Evolutionary conservation across 129 eudicot genomes (phyloP).

Genomic region (Flaveria robusta): DNA sequence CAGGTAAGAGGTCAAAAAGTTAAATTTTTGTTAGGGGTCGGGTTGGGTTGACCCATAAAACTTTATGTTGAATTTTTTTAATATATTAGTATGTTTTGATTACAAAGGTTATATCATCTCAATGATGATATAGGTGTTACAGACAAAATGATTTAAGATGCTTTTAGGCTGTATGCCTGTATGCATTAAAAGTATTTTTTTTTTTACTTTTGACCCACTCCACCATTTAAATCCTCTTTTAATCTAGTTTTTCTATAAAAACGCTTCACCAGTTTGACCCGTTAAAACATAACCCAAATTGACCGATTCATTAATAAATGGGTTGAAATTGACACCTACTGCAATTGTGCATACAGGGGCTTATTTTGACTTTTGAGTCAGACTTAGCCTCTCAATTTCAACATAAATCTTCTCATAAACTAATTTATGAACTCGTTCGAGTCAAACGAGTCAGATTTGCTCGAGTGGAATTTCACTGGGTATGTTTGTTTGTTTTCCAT

Average conservation of each 20-base stretch:
- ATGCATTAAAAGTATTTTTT: too few species aligned
- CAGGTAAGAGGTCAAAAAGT: not conserved
- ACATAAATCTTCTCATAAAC: not conserved
- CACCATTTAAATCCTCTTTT: not conserved
- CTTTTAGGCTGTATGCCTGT: not conserved
- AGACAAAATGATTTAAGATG: not conserved
- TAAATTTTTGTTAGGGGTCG: not conserved
- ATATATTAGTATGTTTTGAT: not conserved
- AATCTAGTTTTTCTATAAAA: not conserved
- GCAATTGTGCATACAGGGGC: not conserved
- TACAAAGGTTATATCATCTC: not conserved
- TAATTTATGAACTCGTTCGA: not conserved
- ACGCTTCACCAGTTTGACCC: not conserved
- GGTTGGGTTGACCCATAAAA: not conserved
- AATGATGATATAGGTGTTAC: not conserved
- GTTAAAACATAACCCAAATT: not conserved
- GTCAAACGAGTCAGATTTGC: too few species aligned
- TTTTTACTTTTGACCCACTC: not conserved
- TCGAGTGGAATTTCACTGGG: too few species aligned
- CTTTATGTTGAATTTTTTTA: not conserved
- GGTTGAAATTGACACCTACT: not conserved
- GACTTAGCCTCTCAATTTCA: not conserved
- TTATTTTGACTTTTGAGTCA: constrained; percentile 20
- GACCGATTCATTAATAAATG: not conserved
- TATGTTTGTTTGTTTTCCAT: not conserved